phyloP scores from a whole-genome alignment of 176 grass and related monocot species.

The Metroxylon sagu region DNA sequence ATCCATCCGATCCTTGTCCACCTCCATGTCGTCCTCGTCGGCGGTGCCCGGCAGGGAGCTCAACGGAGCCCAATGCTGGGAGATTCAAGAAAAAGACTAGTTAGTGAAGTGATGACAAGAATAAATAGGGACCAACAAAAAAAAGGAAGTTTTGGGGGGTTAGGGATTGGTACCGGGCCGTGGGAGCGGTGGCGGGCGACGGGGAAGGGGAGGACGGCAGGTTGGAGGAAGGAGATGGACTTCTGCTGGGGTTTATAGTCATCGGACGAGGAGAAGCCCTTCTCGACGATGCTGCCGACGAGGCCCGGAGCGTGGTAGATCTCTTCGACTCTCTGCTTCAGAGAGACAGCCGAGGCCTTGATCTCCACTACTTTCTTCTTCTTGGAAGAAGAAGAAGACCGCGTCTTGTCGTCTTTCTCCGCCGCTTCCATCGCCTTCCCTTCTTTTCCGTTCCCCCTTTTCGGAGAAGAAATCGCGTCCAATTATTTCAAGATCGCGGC shows the following conservation, averaged over 20 bases:
- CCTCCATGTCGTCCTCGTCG: slow-evolving; percentile 32
- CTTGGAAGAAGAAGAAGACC: too few relatives aligned
- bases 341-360: slow-evolving; percentile 8
- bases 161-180: slow-evolving; percentile 45
- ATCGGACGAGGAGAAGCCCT: slow-evolving; percentile 46
- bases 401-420: too few relatives aligned
- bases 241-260: slow-evolving; percentile 5
- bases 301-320: slow-evolving; percentile 27
- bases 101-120: background rate
- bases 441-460: too few relatives aligned
- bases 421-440: too few relatives aligned
- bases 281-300: slow-evolving; percentile 81
- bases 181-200: slow-evolving; percentile 85
- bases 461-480: too few relatives aligned
- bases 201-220: slow-evolving; percentile 76
- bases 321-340: slow-evolving; percentile 21
- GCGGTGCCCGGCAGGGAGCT: slow-evolving; percentile 10
- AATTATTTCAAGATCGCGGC: too few relatives aligned
- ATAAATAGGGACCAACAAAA: background rate
- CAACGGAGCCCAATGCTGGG: slow-evolving; percentile 50
- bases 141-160: background rate
- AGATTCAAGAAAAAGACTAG: background rate
- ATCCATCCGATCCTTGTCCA: slow-evolving; percentile 45
- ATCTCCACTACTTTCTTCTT: too few relatives aligned
- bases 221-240: slow-evolving; percentile 32